phyloP scores from a whole-genome alignment of 2,329 filamentous ascomycete genomes.

The Blumeria hordei region DNA sequence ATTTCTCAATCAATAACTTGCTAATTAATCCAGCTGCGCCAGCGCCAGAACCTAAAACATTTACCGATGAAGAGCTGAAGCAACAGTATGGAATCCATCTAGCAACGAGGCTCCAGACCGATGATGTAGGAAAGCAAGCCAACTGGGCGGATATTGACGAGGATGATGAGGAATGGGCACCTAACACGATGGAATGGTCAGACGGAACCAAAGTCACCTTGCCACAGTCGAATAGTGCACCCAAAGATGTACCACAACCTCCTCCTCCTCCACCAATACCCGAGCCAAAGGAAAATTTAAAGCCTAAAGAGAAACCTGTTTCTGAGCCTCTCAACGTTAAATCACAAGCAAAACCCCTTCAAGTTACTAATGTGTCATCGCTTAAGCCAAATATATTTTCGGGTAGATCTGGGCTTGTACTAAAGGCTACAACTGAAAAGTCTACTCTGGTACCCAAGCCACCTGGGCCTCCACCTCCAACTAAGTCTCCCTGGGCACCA shows the following conservation, averaged over 20 bases:
- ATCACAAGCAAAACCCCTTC: constrained; percentile 12
- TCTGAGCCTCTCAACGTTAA: constrained; percentile 11
- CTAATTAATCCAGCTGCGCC: constrained; percentile 25
- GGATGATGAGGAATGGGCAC: constrained; percentile 69
- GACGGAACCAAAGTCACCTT: constrained; percentile 67
- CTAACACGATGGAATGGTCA: constrained; percentile 68
- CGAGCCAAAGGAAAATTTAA: neutral
- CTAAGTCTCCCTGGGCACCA: constrained; percentile 79
- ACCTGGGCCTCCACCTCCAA: constrained; percentile 37
- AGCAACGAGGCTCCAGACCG: constrained; percentile 51
- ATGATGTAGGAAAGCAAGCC: constrained; percentile 48
- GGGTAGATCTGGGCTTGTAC: constrained; percentile 30
- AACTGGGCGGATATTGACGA: constrained; percentile 85
- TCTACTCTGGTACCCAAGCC: constrained; percentile 52
- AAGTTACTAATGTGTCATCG: constrained; percentile 12
- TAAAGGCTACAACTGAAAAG: constrained; percentile 46
- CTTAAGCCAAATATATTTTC: constrained; percentile 13
- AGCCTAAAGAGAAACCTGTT: constrained; percentile 6
- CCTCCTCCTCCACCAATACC: constrained; percentile 6
- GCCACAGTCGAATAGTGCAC: constrained; percentile 31
- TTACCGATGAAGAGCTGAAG: constrained; percentile 64
- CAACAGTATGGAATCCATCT: constrained; percentile 74
- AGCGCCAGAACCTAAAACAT: constrained; percentile 50
- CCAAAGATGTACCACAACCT: constrained; percentile 9
- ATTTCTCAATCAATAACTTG: constrained; percentile 2